phyloP scores from a whole-genome alignment of 179 eudicot genomes.

The Silene noctiflora region DNA sequence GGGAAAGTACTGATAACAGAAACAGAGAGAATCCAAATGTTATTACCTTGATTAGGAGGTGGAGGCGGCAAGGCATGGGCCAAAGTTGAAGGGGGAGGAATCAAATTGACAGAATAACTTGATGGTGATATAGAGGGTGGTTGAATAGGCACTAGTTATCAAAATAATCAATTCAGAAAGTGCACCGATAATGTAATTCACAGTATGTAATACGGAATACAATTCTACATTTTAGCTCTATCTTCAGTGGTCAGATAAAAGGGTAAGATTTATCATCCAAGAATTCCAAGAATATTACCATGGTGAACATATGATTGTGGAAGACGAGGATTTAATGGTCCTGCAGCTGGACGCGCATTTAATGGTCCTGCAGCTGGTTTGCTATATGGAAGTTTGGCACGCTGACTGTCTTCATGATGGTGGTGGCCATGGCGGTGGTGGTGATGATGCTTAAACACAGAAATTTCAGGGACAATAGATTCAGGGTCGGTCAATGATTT shows the following conservation, averaged over 20 bases:
- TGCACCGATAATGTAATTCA: conserved; percentile 10
- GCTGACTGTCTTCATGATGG: conserved; percentile 22
- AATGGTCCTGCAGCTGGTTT: conserved; percentile 37
- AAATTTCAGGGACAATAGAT: conserved; percentile 29
- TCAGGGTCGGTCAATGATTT: conserved; percentile 26
- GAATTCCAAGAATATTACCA: conserved; percentile 27
- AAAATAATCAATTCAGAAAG: conserved; percentile 9
- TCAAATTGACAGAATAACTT: conserved; percentile 32
- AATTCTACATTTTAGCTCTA: conserved; percentile 1
- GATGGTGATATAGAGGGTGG: conserved; percentile 47
- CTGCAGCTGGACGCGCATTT: conserved; percentile 29
- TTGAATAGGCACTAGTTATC: conserved; percentile 38
- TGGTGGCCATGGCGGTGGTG: conserved; percentile 16
- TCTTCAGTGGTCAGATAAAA: neutral
- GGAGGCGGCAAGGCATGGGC: conserved; percentile 65
- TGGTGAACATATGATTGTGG: conserved; percentile 31
- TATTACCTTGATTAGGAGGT: conserved; percentile 73
- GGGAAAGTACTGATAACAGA: neutral
- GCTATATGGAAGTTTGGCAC: conserved; percentile 23
- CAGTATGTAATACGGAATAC: neutral
- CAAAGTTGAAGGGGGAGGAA: conserved; percentile 44
- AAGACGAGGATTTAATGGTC: conserved; percentile 32
- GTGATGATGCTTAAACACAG: conserved; percentile 38
- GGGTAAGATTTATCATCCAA: neutral
- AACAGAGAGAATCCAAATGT: neutral